Base-by-base conservation (phyloP, 2,329 filamentous ascomycete species). In the Pseudocercospora cruenta region DNA sequence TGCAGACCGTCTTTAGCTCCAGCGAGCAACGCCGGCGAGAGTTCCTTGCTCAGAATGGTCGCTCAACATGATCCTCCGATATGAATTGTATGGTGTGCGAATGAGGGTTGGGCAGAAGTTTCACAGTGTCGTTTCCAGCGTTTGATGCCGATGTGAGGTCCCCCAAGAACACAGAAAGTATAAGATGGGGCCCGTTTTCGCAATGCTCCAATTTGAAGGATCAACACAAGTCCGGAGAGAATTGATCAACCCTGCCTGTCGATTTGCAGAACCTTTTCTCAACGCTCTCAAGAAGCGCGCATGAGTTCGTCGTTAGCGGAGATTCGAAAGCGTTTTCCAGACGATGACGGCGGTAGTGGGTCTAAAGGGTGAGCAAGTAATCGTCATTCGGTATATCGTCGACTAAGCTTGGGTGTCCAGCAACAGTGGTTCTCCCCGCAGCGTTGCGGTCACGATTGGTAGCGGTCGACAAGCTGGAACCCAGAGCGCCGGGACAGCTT, bases 11-110 rank as follows among this genome's bases (percentile, higher is more conserved):
- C 16, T 55, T 55, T 55, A 55, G 21, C 59, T 65, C 24, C 58
- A 65, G 63, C 63, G 53, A 65, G 55, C 59, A 62, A 62, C 59
- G 60, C 63, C 59, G 63, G 60, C 47, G 36, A 28, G 39, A 33
- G 16, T 33, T n/a, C 43, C 55, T 51, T 36, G 47, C 55, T 67
- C 62, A 57, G 39, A 58, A 67, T 60, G 62, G 65, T 67, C 49
- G 60, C 65, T 67, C 65, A 58, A 43, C 65, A 67, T 62, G 43
- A 55, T 51, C 54, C 62, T 67, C 43, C 62, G 36, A 58, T 33
- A 55, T 53, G 59, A 58, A 47, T 62, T 28, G 31, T 36, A 28
- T 43, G 28, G 24, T 58, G 16, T 47, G 31, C 62, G 54, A 64
- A 61, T 64, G 22, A 31, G 26, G 26, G 26, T 2, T 24, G 19